Evolutionary conservation across 2,329 filamentous ascomycete genomes (phyloP).

Genomic region (Botrytis fragariae): DNA sequence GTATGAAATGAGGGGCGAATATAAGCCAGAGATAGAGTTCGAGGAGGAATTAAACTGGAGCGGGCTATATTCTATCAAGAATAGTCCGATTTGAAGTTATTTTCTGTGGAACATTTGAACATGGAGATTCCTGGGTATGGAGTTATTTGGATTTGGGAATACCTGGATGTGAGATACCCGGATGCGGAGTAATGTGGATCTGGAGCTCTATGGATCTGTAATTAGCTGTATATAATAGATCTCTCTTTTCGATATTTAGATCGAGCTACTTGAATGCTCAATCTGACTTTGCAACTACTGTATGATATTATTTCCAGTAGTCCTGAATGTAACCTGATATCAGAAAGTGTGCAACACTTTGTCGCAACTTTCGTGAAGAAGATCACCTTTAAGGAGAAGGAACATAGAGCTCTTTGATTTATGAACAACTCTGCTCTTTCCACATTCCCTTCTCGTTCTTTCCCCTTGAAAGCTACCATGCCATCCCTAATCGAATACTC

Average conservation of each 20-base stretch:
- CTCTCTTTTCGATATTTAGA: neutral
- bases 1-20: slow-evolving; percentile 2
- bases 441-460: neutral
- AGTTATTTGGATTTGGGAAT: neutral
- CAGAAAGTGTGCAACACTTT: too few species aligned
- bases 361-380: neutral
- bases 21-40: neutral
- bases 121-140: neutral
- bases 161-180: neutral
- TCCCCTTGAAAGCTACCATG: neutral
- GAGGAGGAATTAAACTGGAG: slow-evolving; percentile 1
- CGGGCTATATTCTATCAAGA: slow-evolving; percentile 5
- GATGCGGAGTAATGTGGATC: neutral
- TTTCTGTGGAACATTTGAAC: neutral
- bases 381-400: accelerated
- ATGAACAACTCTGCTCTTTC: neutral
- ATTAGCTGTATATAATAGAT: too few species aligned
- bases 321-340: neutral
- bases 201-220: neutral
- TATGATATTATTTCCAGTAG: neutral
- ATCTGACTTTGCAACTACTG: neutral
- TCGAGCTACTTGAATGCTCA: accelerated
- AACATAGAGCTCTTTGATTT: neutral
- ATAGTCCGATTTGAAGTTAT: neutral
- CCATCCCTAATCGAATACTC: neutral